Base-by-base conservation (phyloP, 768 basidiomycete genomes). In the Thelephora ganbajun region DNA sequence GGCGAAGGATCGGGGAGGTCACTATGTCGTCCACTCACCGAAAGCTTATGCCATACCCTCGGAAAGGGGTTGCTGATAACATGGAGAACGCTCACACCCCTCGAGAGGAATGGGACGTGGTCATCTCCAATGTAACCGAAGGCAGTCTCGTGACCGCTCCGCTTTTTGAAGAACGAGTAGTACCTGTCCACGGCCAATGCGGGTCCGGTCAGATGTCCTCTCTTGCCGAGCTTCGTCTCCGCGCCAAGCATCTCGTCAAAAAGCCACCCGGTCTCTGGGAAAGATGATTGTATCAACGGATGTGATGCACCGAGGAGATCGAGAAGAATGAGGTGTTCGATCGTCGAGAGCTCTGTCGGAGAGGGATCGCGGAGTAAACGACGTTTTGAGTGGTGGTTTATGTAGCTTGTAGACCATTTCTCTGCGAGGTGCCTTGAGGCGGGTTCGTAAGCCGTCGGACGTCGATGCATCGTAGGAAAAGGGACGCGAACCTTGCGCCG, bases 51-150 rank as follows among this genome's bases (percentile, higher is more conserved):
- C 93, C 92, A 97, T 13, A 94, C 90, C 1, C 36, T 50, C 2
- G 96, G 96, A 62, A 98, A 99, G 2, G 87, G 91, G 43, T 77
- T 76, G 2, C 93, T 65, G 47, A 98, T 98, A 42, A 98, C 61
- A 62, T 99, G 96, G 54, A 99, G 65, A 45, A 98, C 66, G 51
- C 78, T 86, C 13, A 98, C 91, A 2, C 96, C 96, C 51, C 69
- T 66, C 34, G 68, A 63, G 44, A 94, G 57, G 68, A 99, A 98
- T 19, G 96, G 96, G 36, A 90, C 62, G 56, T 99, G 96, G 63
- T 99, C 96, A 62, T 99, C 96, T 35, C 77, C 88, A 51, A 94
- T 80, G 55, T 79, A 74, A 2, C 77, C 79, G 16, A 63, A 59
- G 50, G 70, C 72, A 33, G 59, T 52, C 19, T 67, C 63, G 14